phyloP scores from a whole-genome alignment of 495 filamentous ascomycete genomes.

The Hypoxylon trugodes region DNA sequence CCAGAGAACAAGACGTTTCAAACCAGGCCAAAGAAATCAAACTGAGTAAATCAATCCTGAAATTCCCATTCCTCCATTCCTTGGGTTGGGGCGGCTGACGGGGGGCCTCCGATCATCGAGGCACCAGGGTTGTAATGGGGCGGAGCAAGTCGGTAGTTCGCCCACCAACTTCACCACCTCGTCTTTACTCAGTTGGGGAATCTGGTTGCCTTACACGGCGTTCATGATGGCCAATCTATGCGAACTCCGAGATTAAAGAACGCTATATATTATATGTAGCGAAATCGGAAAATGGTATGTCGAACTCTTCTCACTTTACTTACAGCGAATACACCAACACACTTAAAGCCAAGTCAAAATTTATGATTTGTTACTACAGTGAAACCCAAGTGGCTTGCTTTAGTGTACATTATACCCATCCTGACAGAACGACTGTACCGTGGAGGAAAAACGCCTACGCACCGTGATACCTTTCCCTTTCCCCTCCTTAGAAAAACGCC shows the following conservation, averaged over 20 bases:
- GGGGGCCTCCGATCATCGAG: slow-evolving; percentile 23
- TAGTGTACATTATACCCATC: not conserved
- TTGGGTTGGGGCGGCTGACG: not conserved
- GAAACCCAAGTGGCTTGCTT: too few species aligned
- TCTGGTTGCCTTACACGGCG: slow-evolving; percentile 22
- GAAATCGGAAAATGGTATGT: too few species aligned
- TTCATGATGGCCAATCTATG: not conserved
- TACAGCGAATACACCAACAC: too few species aligned
- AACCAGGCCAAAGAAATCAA: not conserved
- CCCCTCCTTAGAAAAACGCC: not conserved
- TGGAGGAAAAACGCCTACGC: not conserved
- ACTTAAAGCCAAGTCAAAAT: not conserved
- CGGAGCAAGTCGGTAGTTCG: slow-evolving; percentile 25
- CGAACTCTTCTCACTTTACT: too few species aligned
- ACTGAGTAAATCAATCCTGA: slow-evolving; percentile 1
- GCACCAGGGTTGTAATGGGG: slow-evolving; percentile 25
- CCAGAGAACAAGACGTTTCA: not conserved
- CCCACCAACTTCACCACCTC: slow-evolving; percentile 6
- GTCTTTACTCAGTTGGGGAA: not conserved
- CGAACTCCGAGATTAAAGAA: too few species aligned
- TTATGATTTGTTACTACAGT: not conserved
- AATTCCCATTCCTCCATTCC: not conserved
- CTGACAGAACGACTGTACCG: not conserved
- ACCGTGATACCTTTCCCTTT: not conserved
- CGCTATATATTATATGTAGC: too few species aligned